Evolutionary conservation across 1,139 yeast genomes (phyloP).

Genomic region (Suhomyces bokatorum): DNA sequence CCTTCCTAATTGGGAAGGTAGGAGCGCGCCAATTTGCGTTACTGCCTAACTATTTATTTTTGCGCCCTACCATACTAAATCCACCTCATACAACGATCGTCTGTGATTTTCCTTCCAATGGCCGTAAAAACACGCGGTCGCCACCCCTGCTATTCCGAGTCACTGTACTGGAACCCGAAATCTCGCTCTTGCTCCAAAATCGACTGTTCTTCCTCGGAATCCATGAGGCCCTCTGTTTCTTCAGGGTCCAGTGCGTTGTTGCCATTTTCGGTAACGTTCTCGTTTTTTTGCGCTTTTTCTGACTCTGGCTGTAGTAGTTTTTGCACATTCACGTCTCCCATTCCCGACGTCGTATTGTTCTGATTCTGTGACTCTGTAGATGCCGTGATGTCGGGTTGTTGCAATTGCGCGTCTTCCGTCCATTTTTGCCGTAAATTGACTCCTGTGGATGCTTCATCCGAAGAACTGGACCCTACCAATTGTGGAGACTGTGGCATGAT

Average conservation of each 20-base stretch:
- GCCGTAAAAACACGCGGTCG: no score
- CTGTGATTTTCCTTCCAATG: background rate
- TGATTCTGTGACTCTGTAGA: background rate
- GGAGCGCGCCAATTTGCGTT: background rate
- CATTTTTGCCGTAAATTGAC: no score
- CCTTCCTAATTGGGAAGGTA: background rate
- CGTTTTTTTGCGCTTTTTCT: background rate
- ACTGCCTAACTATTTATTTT: background rate
- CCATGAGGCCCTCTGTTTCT: background rate
- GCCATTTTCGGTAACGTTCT: background rate
- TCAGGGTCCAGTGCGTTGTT: background rate
- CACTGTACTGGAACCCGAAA: slow-evolving; percentile 37
- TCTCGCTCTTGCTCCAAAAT: slow-evolving; percentile 23
- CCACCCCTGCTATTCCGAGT: slow-evolving; percentile 22
- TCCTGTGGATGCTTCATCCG: no score
- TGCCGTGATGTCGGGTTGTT: background rate
- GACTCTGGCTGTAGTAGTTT: background rate
- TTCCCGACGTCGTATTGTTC: no score
- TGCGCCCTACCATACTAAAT: background rate
- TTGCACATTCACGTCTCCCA: no score
- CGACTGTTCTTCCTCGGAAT: slow-evolving; percentile 11
- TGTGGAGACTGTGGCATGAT: background rate
- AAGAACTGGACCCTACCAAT: no score
- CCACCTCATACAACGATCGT: no score
- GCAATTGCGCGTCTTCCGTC: background rate